phyloP scores from a whole-genome alignment of 768 basidiomycete species.

The Boletus bicolor region DNA sequence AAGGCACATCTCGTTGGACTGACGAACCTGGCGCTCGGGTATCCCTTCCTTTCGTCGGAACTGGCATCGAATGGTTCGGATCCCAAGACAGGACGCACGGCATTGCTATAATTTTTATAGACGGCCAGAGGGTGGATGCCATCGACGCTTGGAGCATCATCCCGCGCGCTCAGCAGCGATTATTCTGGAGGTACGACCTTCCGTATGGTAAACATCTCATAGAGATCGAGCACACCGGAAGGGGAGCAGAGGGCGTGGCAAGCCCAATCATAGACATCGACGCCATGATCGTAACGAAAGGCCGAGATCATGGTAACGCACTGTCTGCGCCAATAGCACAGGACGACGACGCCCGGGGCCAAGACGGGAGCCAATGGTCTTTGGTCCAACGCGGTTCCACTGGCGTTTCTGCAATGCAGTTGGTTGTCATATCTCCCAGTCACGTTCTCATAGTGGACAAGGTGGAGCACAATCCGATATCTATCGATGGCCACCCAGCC shows the following conservation, averaged over 20 bases:
- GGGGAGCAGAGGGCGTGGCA: conserved; percentile 34
- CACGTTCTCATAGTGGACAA: conserved; percentile 79
- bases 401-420: conserved; percentile 78
- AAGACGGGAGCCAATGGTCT: conserved; percentile 43
- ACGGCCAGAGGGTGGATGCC: conserved; percentile 44
- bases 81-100: conserved; percentile 54
- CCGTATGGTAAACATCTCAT: conserved; percentile 52
- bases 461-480: conserved; percentile 80
- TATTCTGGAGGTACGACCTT: conserved; percentile 61
- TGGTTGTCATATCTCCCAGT: conserved; percentile 61
- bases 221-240: conserved; percentile 57
- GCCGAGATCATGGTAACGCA: conserved; percentile 14
- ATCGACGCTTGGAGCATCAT: conserved; percentile 44
- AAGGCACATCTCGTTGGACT: conserved; percentile 51
- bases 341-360: background rate
- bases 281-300: conserved; percentile 63
- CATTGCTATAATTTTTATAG: conserved; percentile 52
- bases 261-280: conserved; percentile 51
- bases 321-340: background rate
- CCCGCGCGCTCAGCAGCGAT: conserved; percentile 53
- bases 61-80: conserved; percentile 79
- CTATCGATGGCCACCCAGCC: conserved; percentile 70
- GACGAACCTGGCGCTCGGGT: conserved; percentile 46
- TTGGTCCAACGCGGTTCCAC: conserved; percentile 64
- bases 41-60: conserved; percentile 64